Percentiles rank a stretch among this genome's conserved stretches.
These are phyloP conservation scores for Papiliotrema fonsecae DNA, from an alignment of 1,284 basidiomycete genomes.

Conservation along the genomic window DNA sequence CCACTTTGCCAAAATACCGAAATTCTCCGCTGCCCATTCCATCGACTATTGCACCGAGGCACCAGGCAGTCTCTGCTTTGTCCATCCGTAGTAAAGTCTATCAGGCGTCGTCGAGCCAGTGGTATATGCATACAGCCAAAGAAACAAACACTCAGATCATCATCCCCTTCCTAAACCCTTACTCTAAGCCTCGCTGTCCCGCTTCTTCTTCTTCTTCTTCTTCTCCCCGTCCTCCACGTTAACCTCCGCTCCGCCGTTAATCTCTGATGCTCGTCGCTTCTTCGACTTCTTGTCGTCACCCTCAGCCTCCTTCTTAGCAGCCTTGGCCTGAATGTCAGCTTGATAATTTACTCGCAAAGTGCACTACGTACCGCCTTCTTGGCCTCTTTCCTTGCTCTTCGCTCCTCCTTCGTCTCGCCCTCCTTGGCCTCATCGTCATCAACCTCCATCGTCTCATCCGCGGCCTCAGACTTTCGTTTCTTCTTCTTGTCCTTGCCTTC, in stretches of 20 bases:
- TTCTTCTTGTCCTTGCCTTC: conserved; percentile 64
- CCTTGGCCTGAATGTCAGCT: conserved; percentile 25
- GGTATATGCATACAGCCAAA: conserved; percentile 8
- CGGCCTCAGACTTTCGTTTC: conserved; percentile 61
- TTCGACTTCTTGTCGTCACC: conserved; percentile 34
- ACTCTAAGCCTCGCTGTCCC: conserved; percentile 2
- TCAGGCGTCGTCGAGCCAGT: conserved; percentile 3
- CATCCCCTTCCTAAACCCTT: neutral
- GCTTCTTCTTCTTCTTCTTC: conserved; percentile 62
- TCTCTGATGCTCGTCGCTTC: conserved; percentile 49
- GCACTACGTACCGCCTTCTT: conserved; percentile 45
- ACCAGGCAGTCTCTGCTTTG: too few relatives aligned
- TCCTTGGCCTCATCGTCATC: conserved; percentile 47
- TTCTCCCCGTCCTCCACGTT: conserved; percentile 25
- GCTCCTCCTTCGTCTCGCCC: conserved; percentile 49
- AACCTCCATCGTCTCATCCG: conserved; percentile 50
- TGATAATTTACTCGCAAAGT: neutral
- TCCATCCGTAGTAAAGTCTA: too few relatives aligned
- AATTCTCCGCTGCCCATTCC: too few relatives aligned
- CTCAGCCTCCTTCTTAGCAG: conserved; percentile 30
- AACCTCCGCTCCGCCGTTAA: conserved; percentile 53
- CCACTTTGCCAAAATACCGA: too few relatives aligned
- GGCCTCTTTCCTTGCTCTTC: conserved; percentile 60
- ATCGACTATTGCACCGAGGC: too few relatives aligned
- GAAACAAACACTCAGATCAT: neutral